Percentiles rank a stretch among this genome's conserved stretches.
Evolutionary conservation across 2,329 filamentous ascomycete species (phyloP).

Genomic region (Fragosphaeria purpurea): DNA sequence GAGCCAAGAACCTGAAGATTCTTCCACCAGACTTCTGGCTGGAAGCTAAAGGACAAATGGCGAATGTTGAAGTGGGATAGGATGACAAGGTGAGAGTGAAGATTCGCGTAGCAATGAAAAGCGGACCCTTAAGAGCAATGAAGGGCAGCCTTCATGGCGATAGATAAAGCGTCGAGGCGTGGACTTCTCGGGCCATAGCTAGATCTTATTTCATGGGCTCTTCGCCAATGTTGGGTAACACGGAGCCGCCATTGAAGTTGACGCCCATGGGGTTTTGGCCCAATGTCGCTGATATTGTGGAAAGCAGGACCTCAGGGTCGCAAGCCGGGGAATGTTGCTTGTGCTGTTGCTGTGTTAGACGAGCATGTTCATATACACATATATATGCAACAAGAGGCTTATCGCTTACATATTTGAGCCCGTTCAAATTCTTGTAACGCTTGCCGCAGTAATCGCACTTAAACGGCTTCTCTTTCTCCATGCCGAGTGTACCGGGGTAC

Average conservation of each 20-base stretch:
- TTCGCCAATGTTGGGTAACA: slow-evolving; percentile 33
- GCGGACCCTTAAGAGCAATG: too few relatives aligned
- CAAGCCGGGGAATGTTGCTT: slow-evolving; percentile 80
- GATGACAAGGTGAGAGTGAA: too few relatives aligned
- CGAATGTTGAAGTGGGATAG: too few relatives aligned
- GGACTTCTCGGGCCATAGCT: too few relatives aligned
- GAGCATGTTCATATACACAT: too few relatives aligned
- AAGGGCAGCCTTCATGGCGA: too few relatives aligned
- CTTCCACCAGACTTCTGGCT: too few relatives aligned
- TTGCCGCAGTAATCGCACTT: slow-evolving; percentile 96
- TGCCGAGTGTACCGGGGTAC: slow-evolving; percentile 93
- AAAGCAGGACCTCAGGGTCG: slow-evolving; percentile 62
- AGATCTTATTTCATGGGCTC: slow-evolving; percentile 23
- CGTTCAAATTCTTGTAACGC: slow-evolving; percentile 98
- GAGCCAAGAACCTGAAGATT: too few relatives aligned
- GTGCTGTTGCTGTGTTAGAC: slow-evolving; percentile 39
- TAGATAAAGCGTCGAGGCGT: too few relatives aligned
- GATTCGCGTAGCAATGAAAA: too few relatives aligned
- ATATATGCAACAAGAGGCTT: too few relatives aligned
- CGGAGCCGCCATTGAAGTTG: slow-evolving; percentile 22
- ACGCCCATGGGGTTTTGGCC: slow-evolving; percentile 20
- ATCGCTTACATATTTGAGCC: slow-evolving; percentile 74
- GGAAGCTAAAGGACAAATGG: too few relatives aligned
- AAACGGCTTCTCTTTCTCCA: slow-evolving; percentile 99
- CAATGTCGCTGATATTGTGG: slow-evolving; percentile 22